These are phyloP conservation scores for Scedosporium apiospermum DNA, from an alignment of 2,329 filamentous ascomycete species.

Conservation along the genomic window DNA sequence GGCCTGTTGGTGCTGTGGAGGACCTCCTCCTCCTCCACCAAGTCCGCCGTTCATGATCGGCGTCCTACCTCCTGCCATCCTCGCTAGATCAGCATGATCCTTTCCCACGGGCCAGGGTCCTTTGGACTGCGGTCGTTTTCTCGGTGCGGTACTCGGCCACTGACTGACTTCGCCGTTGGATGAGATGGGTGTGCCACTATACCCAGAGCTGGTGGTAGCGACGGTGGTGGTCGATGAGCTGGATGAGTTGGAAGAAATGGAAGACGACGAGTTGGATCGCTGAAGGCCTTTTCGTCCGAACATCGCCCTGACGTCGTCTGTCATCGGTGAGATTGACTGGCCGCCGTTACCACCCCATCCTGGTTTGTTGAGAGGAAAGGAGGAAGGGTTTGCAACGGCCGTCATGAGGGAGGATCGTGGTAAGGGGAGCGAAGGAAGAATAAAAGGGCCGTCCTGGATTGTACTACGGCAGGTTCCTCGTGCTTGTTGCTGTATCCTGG, in stretches of 20 bases:
- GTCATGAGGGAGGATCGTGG: constrained; percentile 42
- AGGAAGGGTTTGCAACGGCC: constrained; percentile 57
- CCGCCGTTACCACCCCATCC: constrained; percentile 55
- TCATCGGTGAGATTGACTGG: constrained; percentile 54
- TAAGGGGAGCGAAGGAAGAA: constrained; percentile 4
- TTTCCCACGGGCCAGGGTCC: constrained; percentile 40
- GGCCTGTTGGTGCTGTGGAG: constrained; percentile 26
- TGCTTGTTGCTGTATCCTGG: neutral
- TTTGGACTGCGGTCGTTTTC: constrained; percentile 44
- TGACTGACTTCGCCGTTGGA: constrained; percentile 38
- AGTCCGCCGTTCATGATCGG: constrained; percentile 25
- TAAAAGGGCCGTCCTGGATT: neutral
- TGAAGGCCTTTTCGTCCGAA: constrained; percentile 82
- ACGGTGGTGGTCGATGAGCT: constrained; percentile 54
- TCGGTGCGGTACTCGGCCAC: constrained; percentile 29
- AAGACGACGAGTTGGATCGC: constrained; percentile 85
- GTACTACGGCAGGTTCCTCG: neutral
- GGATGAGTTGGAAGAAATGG: constrained; percentile 59
- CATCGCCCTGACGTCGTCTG: constrained; percentile 80
- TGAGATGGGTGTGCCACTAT: constrained; percentile 48
- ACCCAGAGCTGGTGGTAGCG: constrained; percentile 48
- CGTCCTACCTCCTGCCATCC: constrained; percentile 29
- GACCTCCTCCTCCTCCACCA: constrained; percentile 9
- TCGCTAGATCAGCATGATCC: constrained; percentile 39
- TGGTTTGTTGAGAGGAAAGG: constrained; percentile 53